phyloP scores from a whole-genome alignment of 139 green algal genomes.

The Trebouxia sp. region DNA sequence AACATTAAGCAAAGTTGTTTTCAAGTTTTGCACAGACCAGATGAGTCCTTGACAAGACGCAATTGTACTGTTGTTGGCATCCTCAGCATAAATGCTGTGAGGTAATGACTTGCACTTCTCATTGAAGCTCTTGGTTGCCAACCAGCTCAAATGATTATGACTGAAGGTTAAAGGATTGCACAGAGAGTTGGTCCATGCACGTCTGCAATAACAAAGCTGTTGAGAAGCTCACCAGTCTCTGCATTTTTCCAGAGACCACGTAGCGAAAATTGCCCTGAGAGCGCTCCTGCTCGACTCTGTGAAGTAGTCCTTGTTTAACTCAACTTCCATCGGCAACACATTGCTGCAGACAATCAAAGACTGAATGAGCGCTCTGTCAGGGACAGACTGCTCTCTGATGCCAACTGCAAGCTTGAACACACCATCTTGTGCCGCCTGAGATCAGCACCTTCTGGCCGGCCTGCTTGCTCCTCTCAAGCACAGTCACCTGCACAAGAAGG shows the following conservation, averaged over 20 bases:
- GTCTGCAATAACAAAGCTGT: too few species aligned
- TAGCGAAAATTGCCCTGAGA: constrained; percentile 66
- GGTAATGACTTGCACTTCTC: too few species aligned
- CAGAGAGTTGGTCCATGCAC: background rate
- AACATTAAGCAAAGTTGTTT: too few species aligned
- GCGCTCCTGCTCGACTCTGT: constrained; percentile 54
- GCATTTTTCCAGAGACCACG: constrained; percentile 75
- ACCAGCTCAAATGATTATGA: background rate
- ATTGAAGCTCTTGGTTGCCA: too few species aligned
- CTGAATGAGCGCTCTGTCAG: background rate
- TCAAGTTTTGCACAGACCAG: too few species aligned
- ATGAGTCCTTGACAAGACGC: too few species aligned
- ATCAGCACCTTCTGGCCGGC: constrained; percentile 90
- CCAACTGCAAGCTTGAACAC: background rate
- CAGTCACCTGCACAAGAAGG: constrained; percentile 54
- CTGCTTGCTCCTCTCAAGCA: constrained; percentile 80
- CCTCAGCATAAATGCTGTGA: too few species aligned
- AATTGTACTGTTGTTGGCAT: too few species aligned
- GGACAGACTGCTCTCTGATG: background rate
- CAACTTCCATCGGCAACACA: constrained; percentile 69
- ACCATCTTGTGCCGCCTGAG: constrained; percentile 76
- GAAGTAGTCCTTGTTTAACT: constrained; percentile 74
- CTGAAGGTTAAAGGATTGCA: too few species aligned
- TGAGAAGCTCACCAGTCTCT: constrained; percentile 60
- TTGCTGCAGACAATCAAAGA: constrained; percentile 54